Evolutionary conservation across 129 eudicot species (phyloP), one percentile per base, ranked within the genome.

Genomic region (Flaveria robusta): DNA sequence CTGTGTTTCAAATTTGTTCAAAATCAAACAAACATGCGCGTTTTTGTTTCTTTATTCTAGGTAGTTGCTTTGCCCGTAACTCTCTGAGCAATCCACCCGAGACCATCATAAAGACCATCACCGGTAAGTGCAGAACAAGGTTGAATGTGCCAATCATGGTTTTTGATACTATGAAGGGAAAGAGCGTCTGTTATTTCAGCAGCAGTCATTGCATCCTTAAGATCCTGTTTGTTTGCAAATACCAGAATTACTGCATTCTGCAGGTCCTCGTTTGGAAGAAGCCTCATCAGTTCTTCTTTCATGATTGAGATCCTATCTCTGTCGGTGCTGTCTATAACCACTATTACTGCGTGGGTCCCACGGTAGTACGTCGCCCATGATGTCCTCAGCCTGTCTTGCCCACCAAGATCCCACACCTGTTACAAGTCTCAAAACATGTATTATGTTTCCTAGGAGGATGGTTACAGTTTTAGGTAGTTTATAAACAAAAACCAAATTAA

Each of bases 401-500:
- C 97, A 49, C 96, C 98, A 45, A 93, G 95, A 87, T 93, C 98
- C 97, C 98, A 89, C 11, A 92, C 93, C 93, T 92, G 86, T 77
- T 54, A 66, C 27, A 19, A n/a, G 27, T n/a, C 71, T n/a, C 49
- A 31, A 66, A 9, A 66, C 15, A 34, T 19, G 23, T n/a, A 34
- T 66, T 37, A 34, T 26, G 9, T 23, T 14, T 14, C 19, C 16
- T 59, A 59, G 34, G 37, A 59, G 66, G 29, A 16, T 12, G 24
- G 8, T 59, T 59, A 59, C n/a, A 59, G 11, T 26, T 56, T 59
- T 24, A 59, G 66, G 15, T 12, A 22, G 66, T 59, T 60, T 26
- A 24, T 60, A 60, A 24, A 60, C 41, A 60, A 9, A 60, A 24
- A 26, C 66, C 9, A 8, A 60, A 26, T 10, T 59, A 24, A 26